Evolutionary conservation across 73 alveolate genomes (phyloP), one percentile per base, ranked within the genome.

Genomic region (Symbiodinium natans): DNA sequence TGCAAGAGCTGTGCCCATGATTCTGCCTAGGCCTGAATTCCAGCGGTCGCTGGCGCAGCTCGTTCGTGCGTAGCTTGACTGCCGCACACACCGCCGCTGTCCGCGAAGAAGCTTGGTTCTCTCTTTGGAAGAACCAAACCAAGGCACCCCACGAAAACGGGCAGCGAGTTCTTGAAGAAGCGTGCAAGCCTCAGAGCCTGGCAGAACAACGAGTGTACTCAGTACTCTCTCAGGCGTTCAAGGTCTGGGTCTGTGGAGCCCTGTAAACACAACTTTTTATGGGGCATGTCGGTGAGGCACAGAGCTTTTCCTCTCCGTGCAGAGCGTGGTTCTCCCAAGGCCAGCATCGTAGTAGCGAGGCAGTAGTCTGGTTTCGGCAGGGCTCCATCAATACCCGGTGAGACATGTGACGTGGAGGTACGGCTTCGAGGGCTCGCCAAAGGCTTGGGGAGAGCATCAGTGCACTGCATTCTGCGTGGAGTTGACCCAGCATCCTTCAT

Each of bases 341-440:
- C 80, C 54, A 17, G n/a, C n/a, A n/a, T n/a, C n/a, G n/a, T n/a
- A n/a, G n/a, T n/a, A n/a, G n/a, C 59, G 59, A 9, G 59, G 59
- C 21, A 13, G 59, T 46, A 13, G 13, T 46, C 59, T 46, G 59
- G 11, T 48, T 48, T 13, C 1, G 63, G 40, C 31, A 38, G 88
- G 52, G 40, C 15, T 3, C n/a, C 34, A 1, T 17, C 6, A 34
- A 34, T 29, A 46, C 11, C 9, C 34, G 80, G 80, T 11, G 80
- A 4, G 31, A n/a, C n/a, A n/a, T n/a, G n/a, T n/a, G n/a, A n/a
- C 25, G 23, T 41, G 42, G 84, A 90, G 97, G 97, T 90, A 90
- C 36, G 97, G 97, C 77, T 90, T 90, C 77, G 97, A 90, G 89
- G 97, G 97, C 38, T 41, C 89, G 36, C 97, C 97, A 68, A 90